A percentile compares a stretch with the other conserved stretches of the same genome.
phyloP scores from a whole-genome alignment of 2,329 filamentous ascomycete genomes.

The Penicillium expansum region DNA sequence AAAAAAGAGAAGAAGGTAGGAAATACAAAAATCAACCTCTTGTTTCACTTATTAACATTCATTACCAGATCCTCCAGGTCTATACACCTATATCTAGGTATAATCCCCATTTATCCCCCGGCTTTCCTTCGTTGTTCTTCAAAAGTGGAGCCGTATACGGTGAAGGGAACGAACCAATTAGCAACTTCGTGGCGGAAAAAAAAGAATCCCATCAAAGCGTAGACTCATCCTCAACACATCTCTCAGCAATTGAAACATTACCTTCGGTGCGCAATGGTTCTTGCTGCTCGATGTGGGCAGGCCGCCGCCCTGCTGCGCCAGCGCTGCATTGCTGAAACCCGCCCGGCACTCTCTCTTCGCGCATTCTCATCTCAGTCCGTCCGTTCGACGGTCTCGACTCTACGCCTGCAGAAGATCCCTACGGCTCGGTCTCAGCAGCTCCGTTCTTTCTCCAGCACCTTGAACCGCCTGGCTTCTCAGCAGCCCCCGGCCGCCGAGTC shows the following conservation, averaged over 20 bases:
- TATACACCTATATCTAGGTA: neutral
- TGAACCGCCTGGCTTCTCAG: slow-evolving; percentile 51
- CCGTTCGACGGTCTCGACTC: slow-evolving; percentile 31
- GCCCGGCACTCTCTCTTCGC: slow-evolving; percentile 37
- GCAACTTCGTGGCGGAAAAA: slow-evolving; percentile 21
- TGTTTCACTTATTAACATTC: neutral
- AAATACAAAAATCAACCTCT: neutral
- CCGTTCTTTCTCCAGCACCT: slow-evolving; percentile 44
- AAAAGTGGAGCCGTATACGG: slow-evolving; percentile 25
- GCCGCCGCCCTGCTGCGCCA: slow-evolving; percentile 42
- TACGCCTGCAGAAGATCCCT: slow-evolving; percentile 39
- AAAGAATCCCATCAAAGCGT: slow-evolving; percentile 23
- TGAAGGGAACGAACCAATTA: slow-evolving; percentile 24
- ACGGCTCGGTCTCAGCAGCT: slow-evolving; percentile 43
- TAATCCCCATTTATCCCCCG: neutral
- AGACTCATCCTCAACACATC: slow-evolving; percentile 23
- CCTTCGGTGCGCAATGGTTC: slow-evolving; percentile 42
- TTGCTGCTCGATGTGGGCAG: slow-evolving; percentile 47
- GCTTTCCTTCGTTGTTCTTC: neutral
- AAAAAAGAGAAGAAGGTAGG: neutral
- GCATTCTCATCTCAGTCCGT: slow-evolving; percentile 39
- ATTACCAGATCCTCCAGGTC: neutral
- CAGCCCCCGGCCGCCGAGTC: slow-evolving; percentile 77
- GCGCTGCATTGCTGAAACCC: slow-evolving; percentile 41
- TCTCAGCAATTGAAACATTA: slow-evolving; percentile 25